Conservation (phyloP, 805 yeast genomes). For the Candida awuae region DNA sequence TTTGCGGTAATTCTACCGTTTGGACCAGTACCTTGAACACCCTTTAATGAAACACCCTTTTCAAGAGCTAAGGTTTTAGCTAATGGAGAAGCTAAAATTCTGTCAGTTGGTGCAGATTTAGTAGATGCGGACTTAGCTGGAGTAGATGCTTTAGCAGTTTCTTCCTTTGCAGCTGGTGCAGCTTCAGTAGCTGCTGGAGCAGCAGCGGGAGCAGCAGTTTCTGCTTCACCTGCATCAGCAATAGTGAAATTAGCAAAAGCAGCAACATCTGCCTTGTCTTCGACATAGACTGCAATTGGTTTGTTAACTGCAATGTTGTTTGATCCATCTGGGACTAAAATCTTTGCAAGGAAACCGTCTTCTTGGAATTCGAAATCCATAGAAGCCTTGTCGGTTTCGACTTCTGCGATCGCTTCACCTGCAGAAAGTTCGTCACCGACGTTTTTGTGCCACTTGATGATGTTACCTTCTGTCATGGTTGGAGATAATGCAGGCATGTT, state of each 20-base stretch:
- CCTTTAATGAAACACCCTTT: constrained; percentile 79
- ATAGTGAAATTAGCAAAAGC: constrained; percentile 84
- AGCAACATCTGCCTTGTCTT: constrained; percentile 71
- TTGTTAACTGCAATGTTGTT: constrained; percentile 89
- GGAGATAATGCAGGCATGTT: constrained; percentile 99
- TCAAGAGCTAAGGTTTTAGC: constrained; percentile 92
- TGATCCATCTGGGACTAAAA: constrained; percentile 73
- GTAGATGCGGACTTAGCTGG: constrained; percentile 26
- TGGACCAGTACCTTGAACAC: constrained; percentile 89
- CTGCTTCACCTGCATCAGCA: constrained; percentile 62
- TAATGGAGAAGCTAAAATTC: constrained; percentile 89
- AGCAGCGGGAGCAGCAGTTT: constrained; percentile 37
- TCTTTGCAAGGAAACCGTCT: constrained; percentile 87
- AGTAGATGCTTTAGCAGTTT: constrained; percentile 19
- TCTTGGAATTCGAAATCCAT: constrained; percentile 99
- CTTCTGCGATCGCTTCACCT: constrained; percentile 93
- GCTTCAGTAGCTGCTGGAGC: constrained; percentile 27
- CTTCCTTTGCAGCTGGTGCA: constrained; percentile 1
- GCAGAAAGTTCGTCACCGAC: constrained; percentile 84
- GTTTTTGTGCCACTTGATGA: constrained; percentile 82
- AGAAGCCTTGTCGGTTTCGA: constrained; percentile 95
- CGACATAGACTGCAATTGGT: constrained; percentile 96
- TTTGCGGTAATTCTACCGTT: constrained; percentile 86
- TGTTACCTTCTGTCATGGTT: constrained; percentile 94
- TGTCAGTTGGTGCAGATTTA: constrained; percentile 41